phyloP scores from a whole-genome alignment of 2,329 filamentous ascomycete species.

The Ceratocystis harringtonii region DNA sequence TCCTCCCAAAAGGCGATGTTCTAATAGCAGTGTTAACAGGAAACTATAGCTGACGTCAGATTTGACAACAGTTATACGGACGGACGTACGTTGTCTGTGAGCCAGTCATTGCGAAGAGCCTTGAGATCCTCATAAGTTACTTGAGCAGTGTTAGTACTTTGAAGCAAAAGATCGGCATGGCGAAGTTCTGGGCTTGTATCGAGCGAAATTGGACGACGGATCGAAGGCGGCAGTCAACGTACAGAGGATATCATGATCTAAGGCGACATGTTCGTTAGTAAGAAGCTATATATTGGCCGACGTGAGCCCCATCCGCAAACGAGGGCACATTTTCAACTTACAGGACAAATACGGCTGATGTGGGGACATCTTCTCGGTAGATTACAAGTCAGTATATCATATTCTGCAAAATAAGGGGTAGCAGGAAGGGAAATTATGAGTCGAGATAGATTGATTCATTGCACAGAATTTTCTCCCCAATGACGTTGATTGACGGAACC shows the following conservation, averaged over 20 bases:
- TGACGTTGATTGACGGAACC: not conserved
- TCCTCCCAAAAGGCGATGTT: constrained; percentile 98
- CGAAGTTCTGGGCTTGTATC: not conserved
- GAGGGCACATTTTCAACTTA: constrained; percentile 23
- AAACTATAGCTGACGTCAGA: not conserved
- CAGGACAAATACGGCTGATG: constrained; percentile 32
- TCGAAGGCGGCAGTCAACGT: constrained; percentile 17
- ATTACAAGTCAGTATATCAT: constrained; percentile 1
- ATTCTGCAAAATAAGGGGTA: not conserved
- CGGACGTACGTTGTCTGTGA: constrained; percentile 73
- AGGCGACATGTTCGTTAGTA: not conserved
- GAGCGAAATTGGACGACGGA: not conserved
- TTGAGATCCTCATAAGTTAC: constrained; percentile 57
- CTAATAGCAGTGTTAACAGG: constrained; percentile 29
- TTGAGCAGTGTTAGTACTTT: constrained; percentile 7
- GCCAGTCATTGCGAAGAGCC: constrained; percentile 80
- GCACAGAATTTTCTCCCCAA: not conserved
- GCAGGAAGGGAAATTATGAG: not conserved
- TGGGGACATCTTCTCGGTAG: constrained; percentile 23
- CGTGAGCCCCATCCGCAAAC: too few relatives aligned
- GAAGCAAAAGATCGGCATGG: not conserved
- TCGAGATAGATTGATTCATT: not conserved
- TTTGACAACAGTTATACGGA: not conserved
- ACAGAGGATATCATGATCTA: constrained; percentile 28
- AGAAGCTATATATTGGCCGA: not conserved